Evolutionary conservation across 495 filamentous ascomycete genomes (phyloP).

Genomic region (Hypoxylon subgilvum): DNA sequence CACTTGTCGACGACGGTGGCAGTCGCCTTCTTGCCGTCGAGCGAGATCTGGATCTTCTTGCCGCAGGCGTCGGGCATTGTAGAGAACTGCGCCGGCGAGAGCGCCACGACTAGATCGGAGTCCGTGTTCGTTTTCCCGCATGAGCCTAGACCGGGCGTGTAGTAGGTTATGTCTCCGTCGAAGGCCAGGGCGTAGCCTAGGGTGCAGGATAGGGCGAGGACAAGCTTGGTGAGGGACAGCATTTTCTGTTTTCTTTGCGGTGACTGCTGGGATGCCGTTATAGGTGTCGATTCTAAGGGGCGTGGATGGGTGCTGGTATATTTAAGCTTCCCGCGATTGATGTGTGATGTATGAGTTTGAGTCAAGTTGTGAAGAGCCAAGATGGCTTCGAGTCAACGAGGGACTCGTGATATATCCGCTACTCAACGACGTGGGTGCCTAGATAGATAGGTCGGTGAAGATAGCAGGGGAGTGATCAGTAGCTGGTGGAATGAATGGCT

Average conservation of each 20-base stretch:
- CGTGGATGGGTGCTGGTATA: background rate
- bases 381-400: background rate
- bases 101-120: slow-evolving; percentile 46
- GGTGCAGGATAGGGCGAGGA: slow-evolving; percentile 13
- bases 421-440: too few species aligned
- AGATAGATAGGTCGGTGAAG: too few species aligned
- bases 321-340: too few species aligned
- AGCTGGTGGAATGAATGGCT: slow-evolving; percentile 22
- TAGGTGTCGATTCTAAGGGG: background rate
- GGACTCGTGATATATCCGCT: background rate
- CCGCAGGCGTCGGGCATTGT: slow-evolving; percentile 63
- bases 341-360: too few species aligned
- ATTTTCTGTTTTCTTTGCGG: background rate
- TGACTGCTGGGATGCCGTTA: background rate
- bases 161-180: slow-evolving; percentile 53
- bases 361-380: background rate
- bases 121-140: slow-evolving; percentile 50
- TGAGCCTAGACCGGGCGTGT: slow-evolving; percentile 49
- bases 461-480: slow-evolving; percentile 1
- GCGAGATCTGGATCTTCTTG: slow-evolving; percentile 63
- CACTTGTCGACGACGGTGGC: slow-evolving; percentile 76
- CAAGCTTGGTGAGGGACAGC: slow-evolving; percentile 21
- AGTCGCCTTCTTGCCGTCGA: slow-evolving; percentile 55
- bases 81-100: slow-evolving; percentile 46
- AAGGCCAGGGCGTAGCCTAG: slow-evolving; percentile 19